Percentiles rank a stretch among this genome's conserved stretches.
Conservation (phyloP, 345 rosid genomes). For the Dovyalis caffra region DNA sequence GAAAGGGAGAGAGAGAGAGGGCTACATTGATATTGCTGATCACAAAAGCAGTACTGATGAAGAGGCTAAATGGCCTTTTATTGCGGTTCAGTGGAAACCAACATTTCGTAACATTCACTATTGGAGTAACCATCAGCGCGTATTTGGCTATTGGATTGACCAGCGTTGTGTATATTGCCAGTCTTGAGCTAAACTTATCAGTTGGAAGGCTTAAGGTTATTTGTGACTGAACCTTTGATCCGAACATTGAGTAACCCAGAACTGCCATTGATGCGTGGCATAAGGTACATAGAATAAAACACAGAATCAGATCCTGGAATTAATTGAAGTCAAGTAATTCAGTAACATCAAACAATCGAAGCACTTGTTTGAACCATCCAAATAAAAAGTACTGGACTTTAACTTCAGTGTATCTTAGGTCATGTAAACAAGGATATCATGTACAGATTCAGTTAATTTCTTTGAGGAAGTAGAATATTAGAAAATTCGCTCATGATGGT, state of each 20-base stretch:
- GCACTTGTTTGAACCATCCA: too few species aligned
- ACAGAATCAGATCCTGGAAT: constrained; percentile 26
- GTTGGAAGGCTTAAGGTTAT: too few species aligned
- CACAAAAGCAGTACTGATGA: constrained; percentile 13
- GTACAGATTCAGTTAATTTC: too few species aligned
- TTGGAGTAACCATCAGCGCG: constrained; percentile 27
- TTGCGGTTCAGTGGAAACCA: constrained; percentile 16
- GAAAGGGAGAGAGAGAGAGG: too few species aligned
- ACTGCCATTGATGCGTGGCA: constrained; percentile 28
- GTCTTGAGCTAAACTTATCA: too few species aligned
- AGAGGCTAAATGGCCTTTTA: constrained; percentile 9
- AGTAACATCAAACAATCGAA: too few species aligned
- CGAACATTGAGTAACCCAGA: constrained; percentile 26
- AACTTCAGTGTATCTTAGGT: too few species aligned
- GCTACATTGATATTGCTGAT: constrained; percentile 21
- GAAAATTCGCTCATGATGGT: not conserved
- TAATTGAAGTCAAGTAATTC: not conserved
- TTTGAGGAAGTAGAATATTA: too few species aligned
- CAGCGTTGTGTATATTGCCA: too few species aligned
- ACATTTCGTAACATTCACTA: constrained; percentile 12
- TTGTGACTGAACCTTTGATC: too few species aligned
- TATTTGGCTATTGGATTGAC: constrained; percentile 30
- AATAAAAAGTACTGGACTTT: too few species aligned
- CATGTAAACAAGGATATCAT: too few species aligned
- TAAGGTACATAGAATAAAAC: constrained; percentile 21